phyloP scores from a whole-genome alignment of 495 filamentous ascomycete genomes.

The Cercophora scortea region DNA sequence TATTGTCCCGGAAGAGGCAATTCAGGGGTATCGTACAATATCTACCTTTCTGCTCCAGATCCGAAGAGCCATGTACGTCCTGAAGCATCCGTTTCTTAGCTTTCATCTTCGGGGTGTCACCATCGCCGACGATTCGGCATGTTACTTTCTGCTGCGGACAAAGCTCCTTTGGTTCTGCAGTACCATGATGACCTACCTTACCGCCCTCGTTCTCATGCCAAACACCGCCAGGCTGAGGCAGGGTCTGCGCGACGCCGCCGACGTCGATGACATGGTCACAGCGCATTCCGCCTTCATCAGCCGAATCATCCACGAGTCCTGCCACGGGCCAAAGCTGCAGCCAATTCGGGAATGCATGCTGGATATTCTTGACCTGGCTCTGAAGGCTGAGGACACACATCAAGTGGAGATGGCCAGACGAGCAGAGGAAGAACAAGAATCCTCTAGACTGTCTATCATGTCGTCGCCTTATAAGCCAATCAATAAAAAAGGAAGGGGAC shows the following conservation, averaged over 20 bases:
- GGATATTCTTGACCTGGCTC: slow-evolving; percentile 51
- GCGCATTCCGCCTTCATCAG: slow-evolving; percentile 58
- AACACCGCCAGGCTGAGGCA: slow-evolving; percentile 43
- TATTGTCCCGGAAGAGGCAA: slow-evolving; percentile 55
- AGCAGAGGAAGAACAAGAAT: slow-evolving; percentile 32
- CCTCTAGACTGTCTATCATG: slow-evolving; percentile 23
- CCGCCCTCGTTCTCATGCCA: slow-evolving; percentile 59
- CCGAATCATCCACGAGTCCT: slow-evolving; percentile 53
- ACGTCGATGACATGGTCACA: slow-evolving; percentile 74
- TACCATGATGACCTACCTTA: slow-evolving; percentile 65
- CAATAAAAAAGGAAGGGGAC: slow-evolving; percentile 8
- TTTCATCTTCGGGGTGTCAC: slow-evolving; percentile 12
- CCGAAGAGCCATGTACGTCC: slow-evolving; percentile 59
- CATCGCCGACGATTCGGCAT: slow-evolving; percentile 25
- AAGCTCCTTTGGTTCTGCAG: slow-evolving; percentile 75
- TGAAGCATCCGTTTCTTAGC: slow-evolving; percentile 49
- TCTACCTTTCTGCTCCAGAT: slow-evolving; percentile 74
- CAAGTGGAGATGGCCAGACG: slow-evolving; percentile 28
- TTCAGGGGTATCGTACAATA: slow-evolving; percentile 57
- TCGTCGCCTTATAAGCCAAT: slow-evolving; percentile 15
- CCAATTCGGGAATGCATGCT: slow-evolving; percentile 60
- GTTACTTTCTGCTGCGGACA: slow-evolving; percentile 58
- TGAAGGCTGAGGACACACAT: slow-evolving; percentile 42
- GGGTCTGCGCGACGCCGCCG: slow-evolving; percentile 51
- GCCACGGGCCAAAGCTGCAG: slow-evolving; percentile 54